Conservation (phyloP, 75 land plant genomes). For the Selaginella tamariscina region DNA sequence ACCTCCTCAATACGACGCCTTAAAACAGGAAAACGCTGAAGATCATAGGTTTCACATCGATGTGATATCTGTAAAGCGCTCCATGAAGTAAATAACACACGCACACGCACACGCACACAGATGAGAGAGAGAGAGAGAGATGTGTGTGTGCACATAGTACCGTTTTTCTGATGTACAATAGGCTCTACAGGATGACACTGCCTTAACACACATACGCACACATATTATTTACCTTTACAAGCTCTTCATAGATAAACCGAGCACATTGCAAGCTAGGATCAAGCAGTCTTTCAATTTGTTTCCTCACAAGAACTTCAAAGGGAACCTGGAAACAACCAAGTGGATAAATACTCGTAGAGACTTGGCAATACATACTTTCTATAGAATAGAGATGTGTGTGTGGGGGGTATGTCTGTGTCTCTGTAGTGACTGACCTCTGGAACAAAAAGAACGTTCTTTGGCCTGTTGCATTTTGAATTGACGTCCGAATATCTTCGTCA, state of each 20-base stretch:
- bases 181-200: too few species aligned
- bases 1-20: not conserved
- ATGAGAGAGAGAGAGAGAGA: too few species aligned
- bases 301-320: not conserved
- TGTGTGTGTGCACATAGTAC: too few species aligned
- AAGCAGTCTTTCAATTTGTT: not conserved
- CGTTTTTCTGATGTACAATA: too few species aligned
- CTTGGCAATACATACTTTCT: too few species aligned
- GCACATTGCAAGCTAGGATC: not conserved
- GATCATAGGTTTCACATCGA: not conserved
- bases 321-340: not conserved
- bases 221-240: not conserved
- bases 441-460: not conserved
- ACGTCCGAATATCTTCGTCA: not conserved
- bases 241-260: not conserved
- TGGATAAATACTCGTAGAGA: too few species aligned
- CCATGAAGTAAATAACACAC: not conserved
- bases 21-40: not conserved
- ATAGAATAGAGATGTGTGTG: too few species aligned
- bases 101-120: not conserved
- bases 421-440: not conserved
- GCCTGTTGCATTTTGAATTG: not conserved
- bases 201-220: not conserved
- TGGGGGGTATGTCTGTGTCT: too few species aligned
- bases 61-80: not conserved